Evolutionary conservation across 768 basidiomycete species (phyloP).

Genomic region (Agaricus bisporus): DNA sequence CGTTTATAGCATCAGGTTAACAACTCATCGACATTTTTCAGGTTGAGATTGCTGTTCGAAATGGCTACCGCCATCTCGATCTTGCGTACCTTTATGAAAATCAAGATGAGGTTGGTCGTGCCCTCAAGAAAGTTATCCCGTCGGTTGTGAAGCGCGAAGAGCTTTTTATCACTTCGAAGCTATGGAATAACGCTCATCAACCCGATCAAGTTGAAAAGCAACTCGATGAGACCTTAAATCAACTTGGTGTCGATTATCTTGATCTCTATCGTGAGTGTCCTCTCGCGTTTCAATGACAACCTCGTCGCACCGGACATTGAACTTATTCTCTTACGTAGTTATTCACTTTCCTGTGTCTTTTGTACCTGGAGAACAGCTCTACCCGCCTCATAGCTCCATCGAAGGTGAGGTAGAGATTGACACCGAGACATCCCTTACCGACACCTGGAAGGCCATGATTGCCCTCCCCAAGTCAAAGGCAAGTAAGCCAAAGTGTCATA

Average conservation of each 20-base stretch:
- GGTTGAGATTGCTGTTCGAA: background rate
- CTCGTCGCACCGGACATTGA: background rate
- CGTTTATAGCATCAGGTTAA: background rate
- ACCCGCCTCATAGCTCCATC: slow-evolving; percentile 43
- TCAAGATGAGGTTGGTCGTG: background rate
- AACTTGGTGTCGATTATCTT: background rate
- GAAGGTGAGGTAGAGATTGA: slow-evolving; percentile 49
- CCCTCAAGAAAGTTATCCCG: background rate
- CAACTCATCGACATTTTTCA: background rate
- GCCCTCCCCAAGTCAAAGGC: slow-evolving; percentile 68
- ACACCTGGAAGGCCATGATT: slow-evolving; percentile 82
- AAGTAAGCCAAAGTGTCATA: background rate
- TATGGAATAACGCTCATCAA: background rate
- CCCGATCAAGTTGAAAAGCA: background rate
- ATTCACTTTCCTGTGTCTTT: slow-evolving; percentile 81
- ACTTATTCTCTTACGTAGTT: slow-evolving; percentile 31
- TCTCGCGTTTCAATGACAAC: too few species aligned
- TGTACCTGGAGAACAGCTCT: slow-evolving; percentile 44
- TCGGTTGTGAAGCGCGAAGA: background rate
- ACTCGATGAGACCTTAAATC: background rate
- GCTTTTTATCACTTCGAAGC: background rate
- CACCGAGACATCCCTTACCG: slow-evolving; percentile 51
- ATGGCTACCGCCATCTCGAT: background rate
- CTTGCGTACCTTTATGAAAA: too few species aligned
- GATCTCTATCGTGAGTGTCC: slow-evolving; percentile 60